Percentiles rank a stretch among this genome's conserved stretches.
Conservation (phyloP, 768 basidiomycete genomes). For the Tylopilus intermedius region DNA sequence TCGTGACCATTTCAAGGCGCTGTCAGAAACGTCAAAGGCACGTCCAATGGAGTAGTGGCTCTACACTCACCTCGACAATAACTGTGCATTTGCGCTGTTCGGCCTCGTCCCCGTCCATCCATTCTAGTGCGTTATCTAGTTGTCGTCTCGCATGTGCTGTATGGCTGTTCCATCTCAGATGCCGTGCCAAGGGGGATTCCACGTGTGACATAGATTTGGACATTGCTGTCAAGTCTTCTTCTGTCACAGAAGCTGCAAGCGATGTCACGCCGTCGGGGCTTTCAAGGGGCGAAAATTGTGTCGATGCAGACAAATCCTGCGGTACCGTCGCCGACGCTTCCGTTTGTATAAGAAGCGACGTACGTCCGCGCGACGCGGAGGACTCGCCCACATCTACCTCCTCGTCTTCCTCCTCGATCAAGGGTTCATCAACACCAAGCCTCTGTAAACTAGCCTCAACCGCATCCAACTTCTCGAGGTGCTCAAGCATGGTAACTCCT, state of each 20-base stretch:
- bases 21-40: conserved; percentile 25
- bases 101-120: conserved; percentile 38
- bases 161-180: conserved; percentile 34
- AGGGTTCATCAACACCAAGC: conserved; percentile 55
- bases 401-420: conserved; percentile 45
- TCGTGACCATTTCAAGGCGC: conserved; percentile 71
- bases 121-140: conserved; percentile 37
- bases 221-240: conserved; percentile 68
- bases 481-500: conserved; percentile 79
- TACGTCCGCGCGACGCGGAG: conserved; percentile 20
- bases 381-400: conserved; percentile 64
- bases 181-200: conserved; percentile 43
- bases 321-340: conserved; percentile 13
- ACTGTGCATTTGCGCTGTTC: conserved; percentile 52
- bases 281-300: conserved; percentile 51
- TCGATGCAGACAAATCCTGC: conserved; percentile 32
- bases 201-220: conserved; percentile 74
- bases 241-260: conserved; percentile 51
- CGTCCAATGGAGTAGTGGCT: neutral
- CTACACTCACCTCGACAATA: conserved; percentile 60
- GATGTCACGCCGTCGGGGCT: conserved; percentile 48
- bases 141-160: conserved; percentile 23
- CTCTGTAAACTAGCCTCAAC: conserved; percentile 76
- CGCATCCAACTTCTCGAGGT: conserved; percentile 78
- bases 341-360: conserved; percentile 28